Evolutionary conservation across 2,329 filamentous ascomycete genomes (phyloP).

Genomic region (Hortaea sp.): DNA sequence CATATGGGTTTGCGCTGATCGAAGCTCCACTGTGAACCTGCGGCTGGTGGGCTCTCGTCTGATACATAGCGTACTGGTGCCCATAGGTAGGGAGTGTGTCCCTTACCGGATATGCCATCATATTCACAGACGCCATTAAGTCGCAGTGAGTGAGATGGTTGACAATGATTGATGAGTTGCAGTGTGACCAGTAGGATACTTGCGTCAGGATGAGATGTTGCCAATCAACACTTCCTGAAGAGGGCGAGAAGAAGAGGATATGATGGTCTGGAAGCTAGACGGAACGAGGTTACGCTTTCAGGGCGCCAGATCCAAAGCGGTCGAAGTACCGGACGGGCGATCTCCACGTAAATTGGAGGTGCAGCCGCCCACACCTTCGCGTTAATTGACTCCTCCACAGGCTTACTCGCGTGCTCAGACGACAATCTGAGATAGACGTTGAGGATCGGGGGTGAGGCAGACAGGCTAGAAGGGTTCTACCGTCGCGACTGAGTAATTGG

Average conservation of each 20-base stretch:
- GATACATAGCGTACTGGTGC: slow-evolving; percentile 20
- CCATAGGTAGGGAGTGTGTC: slow-evolving; percentile 17
- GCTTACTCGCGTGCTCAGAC: slow-evolving; percentile 2
- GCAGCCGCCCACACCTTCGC: slow-evolving; percentile 10
- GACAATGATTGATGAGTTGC: background rate
- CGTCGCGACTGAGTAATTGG: background rate
- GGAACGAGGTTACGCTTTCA: background rate
- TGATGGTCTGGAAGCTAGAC: background rate
- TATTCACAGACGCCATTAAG: slow-evolving; percentile 21
- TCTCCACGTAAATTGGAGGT: slow-evolving; percentile 9
- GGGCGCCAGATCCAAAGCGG: background rate
- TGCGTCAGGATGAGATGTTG: background rate
- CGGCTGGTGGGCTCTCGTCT: slow-evolving; percentile 12
- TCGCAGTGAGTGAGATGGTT: background rate
- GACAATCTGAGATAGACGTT: slow-evolving; percentile 1
- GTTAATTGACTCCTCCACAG: slow-evolving; percentile 12
- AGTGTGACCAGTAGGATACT: background rate
- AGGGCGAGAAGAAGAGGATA: background rate
- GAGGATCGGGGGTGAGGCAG: slow-evolving; percentile 4
- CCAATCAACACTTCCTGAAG: background rate
- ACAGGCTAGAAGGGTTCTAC: slow-evolving; percentile 6
- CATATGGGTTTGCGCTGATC: slow-evolving; percentile 14
- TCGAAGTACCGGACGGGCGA: background rate
- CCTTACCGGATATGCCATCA: slow-evolving; percentile 20
- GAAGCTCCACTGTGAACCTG: slow-evolving; percentile 9